Conservation (phyloP, 176 grass and related monocot genomes). For the Oryza australiensis region DNA sequence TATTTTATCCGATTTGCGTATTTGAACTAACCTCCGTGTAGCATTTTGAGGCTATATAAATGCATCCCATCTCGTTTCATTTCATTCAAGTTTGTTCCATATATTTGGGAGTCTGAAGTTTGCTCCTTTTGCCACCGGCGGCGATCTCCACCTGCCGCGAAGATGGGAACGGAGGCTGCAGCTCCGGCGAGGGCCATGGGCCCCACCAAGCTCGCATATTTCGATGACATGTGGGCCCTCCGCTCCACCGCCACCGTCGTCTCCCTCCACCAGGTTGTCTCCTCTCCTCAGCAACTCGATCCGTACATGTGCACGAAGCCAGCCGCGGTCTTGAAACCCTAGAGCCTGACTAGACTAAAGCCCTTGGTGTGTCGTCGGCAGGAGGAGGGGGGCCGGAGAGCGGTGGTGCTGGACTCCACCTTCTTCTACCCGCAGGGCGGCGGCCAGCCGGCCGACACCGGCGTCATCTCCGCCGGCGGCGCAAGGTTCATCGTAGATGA, state of each 20-base stretch:
- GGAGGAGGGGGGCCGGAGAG: conserved; percentile 58
- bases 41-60: neutral
- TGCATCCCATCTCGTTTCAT: neutral
- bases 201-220: conserved; percentile 66
- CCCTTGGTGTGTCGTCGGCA: neutral
- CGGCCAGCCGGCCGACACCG: conserved; percentile 78
- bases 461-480: conserved; percentile 39
- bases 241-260: conserved; percentile 55
- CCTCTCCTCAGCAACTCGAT: neutral
- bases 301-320: neutral
- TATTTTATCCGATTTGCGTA: neutral
- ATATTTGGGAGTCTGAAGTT: neutral
- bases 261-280: conserved; percentile 31
- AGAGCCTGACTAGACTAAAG: neutral
- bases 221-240: conserved; percentile 78
- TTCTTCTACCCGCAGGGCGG: conserved; percentile 93
- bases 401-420: conserved; percentile 71
- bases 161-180: conserved; percentile 35
- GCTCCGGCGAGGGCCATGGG: neutral
- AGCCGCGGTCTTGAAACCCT: conserved; percentile 1
- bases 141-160: conserved; percentile 13
- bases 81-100: neutral
- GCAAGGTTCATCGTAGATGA: conserved; percentile 80
- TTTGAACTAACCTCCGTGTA: neutral
- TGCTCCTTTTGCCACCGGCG: neutral